Evolutionary conservation across 805 yeast species (phyloP).

Genomic region (Cyberlindnera euphorbiiphila): DNA sequence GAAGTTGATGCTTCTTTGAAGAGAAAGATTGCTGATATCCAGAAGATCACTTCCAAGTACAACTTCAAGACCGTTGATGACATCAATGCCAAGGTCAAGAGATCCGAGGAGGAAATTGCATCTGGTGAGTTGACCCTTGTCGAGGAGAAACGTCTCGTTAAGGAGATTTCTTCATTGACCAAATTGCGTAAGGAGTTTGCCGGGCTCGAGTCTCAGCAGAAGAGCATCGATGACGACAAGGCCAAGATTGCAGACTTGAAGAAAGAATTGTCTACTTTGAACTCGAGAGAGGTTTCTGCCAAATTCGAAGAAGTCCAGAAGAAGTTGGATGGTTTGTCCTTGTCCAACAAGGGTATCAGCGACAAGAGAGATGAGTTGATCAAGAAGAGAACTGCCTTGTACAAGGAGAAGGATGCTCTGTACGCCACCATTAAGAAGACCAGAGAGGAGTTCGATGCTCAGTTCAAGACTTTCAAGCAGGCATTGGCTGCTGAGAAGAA

Average conservation of each 20-base stretch:
- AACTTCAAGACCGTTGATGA: conserved; percentile 65
- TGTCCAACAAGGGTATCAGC: conserved; percentile 54
- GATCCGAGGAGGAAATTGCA: conserved; percentile 70
- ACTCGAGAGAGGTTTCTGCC: conserved; percentile 62
- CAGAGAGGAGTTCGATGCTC: conserved; percentile 71
- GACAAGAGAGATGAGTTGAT: conserved; percentile 63
- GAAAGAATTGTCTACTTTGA: conserved; percentile 50
- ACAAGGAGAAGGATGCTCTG: conserved; percentile 63
- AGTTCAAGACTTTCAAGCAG: conserved; percentile 65
- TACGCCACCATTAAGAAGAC: conserved; percentile 64
- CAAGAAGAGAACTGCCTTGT: conserved; percentile 62
- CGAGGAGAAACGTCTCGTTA: conserved; percentile 81
- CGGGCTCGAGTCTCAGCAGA: conserved; percentile 68
- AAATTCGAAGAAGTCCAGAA: conserved; percentile 66
- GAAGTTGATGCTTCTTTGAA: conserved; percentile 65
- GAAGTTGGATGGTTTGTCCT: conserved; percentile 63
- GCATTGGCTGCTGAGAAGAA: conserved; percentile 71
- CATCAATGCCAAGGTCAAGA: conserved; percentile 59
- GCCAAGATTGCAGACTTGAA: conserved; percentile 72
- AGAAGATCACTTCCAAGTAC: conserved; percentile 64
- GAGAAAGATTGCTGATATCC: conserved; percentile 72
- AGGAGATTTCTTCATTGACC: conserved; percentile 81
- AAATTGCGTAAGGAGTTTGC: conserved; percentile 77
- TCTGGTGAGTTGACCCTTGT: conserved; percentile 80
- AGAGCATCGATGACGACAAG: conserved; percentile 74